Percentiles rank a stretch among this genome's conserved stretches.
These are phyloP conservation scores for Allomyces arbusculus DNA, from an alignment of 192 early-diverging fungal species.

Conservation along the genomic window DNA sequence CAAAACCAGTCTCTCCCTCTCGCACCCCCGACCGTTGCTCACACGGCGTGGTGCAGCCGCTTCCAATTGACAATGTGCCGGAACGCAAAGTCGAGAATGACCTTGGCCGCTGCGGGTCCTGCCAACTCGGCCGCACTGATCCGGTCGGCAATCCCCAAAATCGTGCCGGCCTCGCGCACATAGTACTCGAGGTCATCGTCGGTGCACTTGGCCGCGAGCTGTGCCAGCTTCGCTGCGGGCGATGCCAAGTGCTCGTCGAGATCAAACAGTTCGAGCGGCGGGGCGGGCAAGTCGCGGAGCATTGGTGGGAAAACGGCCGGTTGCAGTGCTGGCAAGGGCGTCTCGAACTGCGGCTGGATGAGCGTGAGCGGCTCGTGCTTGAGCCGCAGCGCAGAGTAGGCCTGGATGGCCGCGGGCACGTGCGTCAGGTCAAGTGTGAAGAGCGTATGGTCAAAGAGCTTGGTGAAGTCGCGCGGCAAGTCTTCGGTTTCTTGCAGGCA, in stretches of 20 bases:
- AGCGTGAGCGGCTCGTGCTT: constrained; percentile 34
- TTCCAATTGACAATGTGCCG: too few relatives aligned
- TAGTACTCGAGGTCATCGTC: constrained; percentile 46
- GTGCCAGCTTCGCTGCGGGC: constrained; percentile 25
- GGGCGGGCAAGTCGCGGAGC: constrained; percentile 32
- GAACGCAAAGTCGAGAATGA: too few relatives aligned
- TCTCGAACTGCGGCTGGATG: constrained; percentile 43
- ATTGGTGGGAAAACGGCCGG: constrained; percentile 38
- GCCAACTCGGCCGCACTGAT: too few relatives aligned
- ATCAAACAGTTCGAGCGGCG: constrained; percentile 38
- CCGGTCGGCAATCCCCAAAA: constrained; percentile 27
- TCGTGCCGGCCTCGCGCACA: constrained; percentile 33
- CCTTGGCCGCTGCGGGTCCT: too few relatives aligned
- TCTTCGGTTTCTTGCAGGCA: constrained; percentile 45
- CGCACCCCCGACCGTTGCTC: too few relatives aligned
- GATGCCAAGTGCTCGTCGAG: constrained; percentile 39
- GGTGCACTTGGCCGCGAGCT: constrained; percentile 40
- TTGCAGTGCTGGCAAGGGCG: constrained; percentile 35
- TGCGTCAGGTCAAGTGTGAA: constrained; percentile 32
- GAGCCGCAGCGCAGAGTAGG: constrained; percentile 27
- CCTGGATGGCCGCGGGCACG: constrained; percentile 22
- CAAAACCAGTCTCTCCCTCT: too few relatives aligned
- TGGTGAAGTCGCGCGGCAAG: constrained; percentile 41
- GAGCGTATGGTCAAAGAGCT: constrained; percentile 29
- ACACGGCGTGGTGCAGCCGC: too few relatives aligned